Evolutionary conservation across 106 monocot genomes (phyloP).

Genomic region (Dendrobium chrysotoxum): DNA sequence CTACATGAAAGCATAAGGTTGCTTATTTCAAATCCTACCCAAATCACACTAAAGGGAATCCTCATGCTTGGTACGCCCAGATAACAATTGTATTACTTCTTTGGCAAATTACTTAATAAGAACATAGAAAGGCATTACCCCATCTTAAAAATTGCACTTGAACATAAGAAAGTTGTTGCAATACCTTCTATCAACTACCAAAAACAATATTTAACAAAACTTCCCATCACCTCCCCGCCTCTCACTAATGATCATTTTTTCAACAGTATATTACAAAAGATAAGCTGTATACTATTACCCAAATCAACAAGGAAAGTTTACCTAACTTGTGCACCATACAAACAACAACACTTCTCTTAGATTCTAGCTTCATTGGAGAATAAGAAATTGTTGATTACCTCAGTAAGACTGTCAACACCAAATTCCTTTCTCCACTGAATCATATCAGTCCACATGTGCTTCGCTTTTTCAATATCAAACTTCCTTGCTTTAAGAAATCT

Average conservation of each 20-base stretch:
- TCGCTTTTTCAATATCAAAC: slow-evolving; percentile 77
- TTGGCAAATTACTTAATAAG: neutral
- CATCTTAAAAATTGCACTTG: neutral
- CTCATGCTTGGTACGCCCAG: neutral
- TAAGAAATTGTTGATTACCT: slow-evolving; percentile 19
- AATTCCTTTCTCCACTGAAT: slow-evolving; percentile 68
- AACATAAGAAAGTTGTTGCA: neutral
- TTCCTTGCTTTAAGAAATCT: slow-evolving; percentile 78
- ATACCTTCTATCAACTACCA: neutral
- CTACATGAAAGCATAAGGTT: neutral
- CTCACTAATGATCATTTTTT: neutral
- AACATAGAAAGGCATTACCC: neutral
- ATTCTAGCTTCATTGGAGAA: neutral
- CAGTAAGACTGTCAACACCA: slow-evolving; percentile 43
- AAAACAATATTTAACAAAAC: neutral
- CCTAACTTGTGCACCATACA: neutral
- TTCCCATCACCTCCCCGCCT: neutral
- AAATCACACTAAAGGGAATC: neutral
- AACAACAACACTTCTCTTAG: neutral
- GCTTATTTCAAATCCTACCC: neutral
- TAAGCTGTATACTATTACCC: too few relatives aligned
- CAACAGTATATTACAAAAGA: too few relatives aligned
- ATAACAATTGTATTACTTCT: neutral
- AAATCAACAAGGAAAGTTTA: neutral
- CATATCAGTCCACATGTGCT: slow-evolving; percentile 90